Evolutionary conservation across 2,329 filamentous ascomycete genomes (phyloP).

Genomic region (Nectriaceae sp.): DNA sequence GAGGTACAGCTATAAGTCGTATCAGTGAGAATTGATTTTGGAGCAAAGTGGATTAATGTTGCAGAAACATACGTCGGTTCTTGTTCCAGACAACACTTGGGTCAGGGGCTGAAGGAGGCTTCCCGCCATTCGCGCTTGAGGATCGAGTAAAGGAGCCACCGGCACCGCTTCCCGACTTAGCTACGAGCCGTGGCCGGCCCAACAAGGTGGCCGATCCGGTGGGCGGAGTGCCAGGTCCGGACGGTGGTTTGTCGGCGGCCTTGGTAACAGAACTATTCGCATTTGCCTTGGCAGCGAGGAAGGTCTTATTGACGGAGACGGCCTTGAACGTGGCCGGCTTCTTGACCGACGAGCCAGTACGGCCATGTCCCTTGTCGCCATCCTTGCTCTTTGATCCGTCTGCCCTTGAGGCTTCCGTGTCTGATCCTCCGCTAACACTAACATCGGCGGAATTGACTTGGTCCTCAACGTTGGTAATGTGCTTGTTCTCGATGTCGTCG

Average conservation of each 20-base stretch:
- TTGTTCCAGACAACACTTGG: conserved; percentile 84
- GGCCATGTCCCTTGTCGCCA: conserved; percentile 60
- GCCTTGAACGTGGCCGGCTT: conserved; percentile 81
- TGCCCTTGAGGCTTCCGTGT: conserved; percentile 70
- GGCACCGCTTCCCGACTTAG: conserved; percentile 67
- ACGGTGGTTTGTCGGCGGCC: conserved; percentile 50
- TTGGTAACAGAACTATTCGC: conserved; percentile 48
- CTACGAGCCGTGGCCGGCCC: conserved; percentile 70
- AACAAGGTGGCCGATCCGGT: conserved; percentile 49
- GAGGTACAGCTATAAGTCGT: conserved; percentile 53
- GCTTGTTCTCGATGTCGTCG: conserved; percentile 59
- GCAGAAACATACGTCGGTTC: conserved; percentile 68
- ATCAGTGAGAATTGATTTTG: conserved; percentile 19
- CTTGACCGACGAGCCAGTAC: conserved; percentile 63
- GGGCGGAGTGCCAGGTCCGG: conserved; percentile 49
- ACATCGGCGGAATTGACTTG: conserved; percentile 63
- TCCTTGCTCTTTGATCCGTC: conserved; percentile 57
- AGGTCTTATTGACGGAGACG: conserved; percentile 83
- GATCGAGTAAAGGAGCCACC: conserved; percentile 52
- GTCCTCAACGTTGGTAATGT: conserved; percentile 59
- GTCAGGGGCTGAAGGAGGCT: conserved; percentile 65
- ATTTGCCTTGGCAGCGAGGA: conserved; percentile 70
- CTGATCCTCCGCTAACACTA: conserved; percentile 73
- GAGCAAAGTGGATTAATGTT: not conserved
- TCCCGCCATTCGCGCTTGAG: conserved; percentile 56